Evolutionary conservation across 768 basidiomycete species (phyloP), one percentile per base, ranked within the genome.

Genomic region (Boletellus ananiceps): DNA sequence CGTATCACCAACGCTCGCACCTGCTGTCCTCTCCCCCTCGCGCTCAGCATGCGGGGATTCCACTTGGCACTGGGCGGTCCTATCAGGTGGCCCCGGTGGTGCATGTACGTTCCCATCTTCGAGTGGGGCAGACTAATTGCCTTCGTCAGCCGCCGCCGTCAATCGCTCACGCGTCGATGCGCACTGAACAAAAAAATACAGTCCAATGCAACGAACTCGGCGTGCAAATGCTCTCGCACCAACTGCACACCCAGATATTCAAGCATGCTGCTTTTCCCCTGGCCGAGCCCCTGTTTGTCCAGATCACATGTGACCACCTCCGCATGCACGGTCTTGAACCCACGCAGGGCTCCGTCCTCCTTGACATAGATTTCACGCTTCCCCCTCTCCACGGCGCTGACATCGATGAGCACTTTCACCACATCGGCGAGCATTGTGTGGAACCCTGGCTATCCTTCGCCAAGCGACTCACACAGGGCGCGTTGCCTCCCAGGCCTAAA

Each of bases 341-440:
- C 6, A 74, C 79, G 13, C 84, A 86, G 55, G 86, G 85, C 18
- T 90, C 93, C 5, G 74, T 84, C 8, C 79, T 93, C n/a, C 84
- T 89, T 0, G 81, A 92, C 56, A 82, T 80, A 16, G 68, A 75
- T 3, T 93, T 98, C 65, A 81, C 84, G 13, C 79, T 98, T 5
- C 96, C 95, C 2, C 78, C 79, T 1, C 73, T 99, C 3, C 87
- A 90, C 69, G 95, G 94, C 8, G 54, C 70, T 8, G 84, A 83
- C 52, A 80, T 97, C 50, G 81, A 88, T 49, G 83, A 94, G 59
- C 96, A 99, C 67, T 98, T 98, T 69, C 77, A 90, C 57, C 76
- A 78, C 41, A 79, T 99, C 35, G 95, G 93, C 15, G 53, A 69
- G 2, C 69, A 74, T 19, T 74, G 78, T 1, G 80, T 90, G 8